Evolutionary conservation across 2,329 filamentous ascomycete genomes (phyloP).

Genomic region (Septoria petroselini): DNA sequence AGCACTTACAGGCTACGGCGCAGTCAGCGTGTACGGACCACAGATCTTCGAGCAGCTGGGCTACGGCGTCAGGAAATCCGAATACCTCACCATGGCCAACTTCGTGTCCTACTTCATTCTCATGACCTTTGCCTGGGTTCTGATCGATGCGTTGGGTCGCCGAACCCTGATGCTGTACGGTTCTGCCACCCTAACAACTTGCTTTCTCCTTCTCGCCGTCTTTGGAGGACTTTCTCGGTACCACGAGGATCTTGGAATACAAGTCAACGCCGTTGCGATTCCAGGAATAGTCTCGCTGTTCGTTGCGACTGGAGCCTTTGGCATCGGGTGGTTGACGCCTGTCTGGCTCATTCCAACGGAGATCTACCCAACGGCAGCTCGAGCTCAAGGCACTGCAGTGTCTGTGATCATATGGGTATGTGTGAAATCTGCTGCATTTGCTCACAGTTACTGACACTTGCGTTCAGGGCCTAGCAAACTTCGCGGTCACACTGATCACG

Average conservation of each 20-base stretch:
- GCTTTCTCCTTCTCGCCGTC: conserved; percentile 52
- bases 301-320: conserved; percentile 59
- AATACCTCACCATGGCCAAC: conserved; percentile 59
- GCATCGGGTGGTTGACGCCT: conserved; percentile 59
- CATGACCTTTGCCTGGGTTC: conserved; percentile 61
- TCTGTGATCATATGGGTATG: conserved; percentile 52
- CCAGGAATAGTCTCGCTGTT: conserved; percentile 54
- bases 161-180: conserved; percentile 54
- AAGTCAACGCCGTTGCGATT: conserved; percentile 47
- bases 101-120: conserved; percentile 60
- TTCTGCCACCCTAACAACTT: conserved; percentile 48
- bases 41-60: conserved; percentile 63
- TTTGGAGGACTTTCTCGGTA: conserved; percentile 52
- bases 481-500: conserved; percentile 56
- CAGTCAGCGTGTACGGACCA: conserved; percentile 61
- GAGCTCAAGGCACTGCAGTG: conserved; percentile 55
- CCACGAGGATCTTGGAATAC: conserved; percentile 39
- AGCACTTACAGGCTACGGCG: conserved; percentile 52
- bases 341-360: conserved; percentile 61
- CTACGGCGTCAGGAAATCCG: conserved; percentile 51
- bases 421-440: not conserved
- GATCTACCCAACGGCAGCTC: conserved; percentile 55
- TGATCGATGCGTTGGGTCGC: conserved; percentile 56
- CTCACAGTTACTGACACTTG: not conserved
- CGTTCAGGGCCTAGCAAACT: conserved; percentile 52